Evolutionary conservation across 768 basidiomycete species (phyloP), one percentile per base, ranked within the genome.

Genomic region (Pluteus cervinus): DNA sequence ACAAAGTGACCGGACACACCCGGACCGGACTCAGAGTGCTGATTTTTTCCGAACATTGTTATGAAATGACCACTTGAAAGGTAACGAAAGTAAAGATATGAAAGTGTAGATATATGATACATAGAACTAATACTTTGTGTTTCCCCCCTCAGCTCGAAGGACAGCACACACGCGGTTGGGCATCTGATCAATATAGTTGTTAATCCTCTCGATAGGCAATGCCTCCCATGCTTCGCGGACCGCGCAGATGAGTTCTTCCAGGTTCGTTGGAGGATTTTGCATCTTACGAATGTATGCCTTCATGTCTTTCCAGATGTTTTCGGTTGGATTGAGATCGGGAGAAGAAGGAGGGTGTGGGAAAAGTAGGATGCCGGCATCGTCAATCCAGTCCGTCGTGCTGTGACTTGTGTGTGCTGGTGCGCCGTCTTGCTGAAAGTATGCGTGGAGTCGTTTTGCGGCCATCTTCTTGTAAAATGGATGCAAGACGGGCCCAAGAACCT

Each of bases 301-400:
- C 25, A 62, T 51, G 33, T 52, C 43, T n/a, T 47, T 48, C 59
- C 61, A 63, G 5, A 61, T 25, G 9, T 43, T 49, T 48, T 63
- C 57, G n/a, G 62, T 60, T 37, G 61, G 55, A 33, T 42, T 50
- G 29, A 61, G 29, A 43, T 63, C 54, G 3, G 61, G 61, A 3
- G 58, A 63, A 40, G 30, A 40, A 31, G 57, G 41, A 9, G 58
- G 60, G 40, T 60, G 58, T 20, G 35, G 43, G 21, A 62, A 47
- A 14, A 53, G 35, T 16, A 41, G 35, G 20, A 62, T 49, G 9
- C 34, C 9, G 40, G 56, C 24, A n/a, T 46, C 6, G 1, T 17
- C 7, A 23, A 59, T 43, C 53, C 56, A 64, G 20, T 36, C 20
- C 39, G 35, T 25, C 24, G 55, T 52, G 10, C 23, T 8, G 38